These are phyloP conservation scores for Pichia paraexigua DNA, from an alignment of 805 yeast genomes.

Conservation along the genomic window DNA sequence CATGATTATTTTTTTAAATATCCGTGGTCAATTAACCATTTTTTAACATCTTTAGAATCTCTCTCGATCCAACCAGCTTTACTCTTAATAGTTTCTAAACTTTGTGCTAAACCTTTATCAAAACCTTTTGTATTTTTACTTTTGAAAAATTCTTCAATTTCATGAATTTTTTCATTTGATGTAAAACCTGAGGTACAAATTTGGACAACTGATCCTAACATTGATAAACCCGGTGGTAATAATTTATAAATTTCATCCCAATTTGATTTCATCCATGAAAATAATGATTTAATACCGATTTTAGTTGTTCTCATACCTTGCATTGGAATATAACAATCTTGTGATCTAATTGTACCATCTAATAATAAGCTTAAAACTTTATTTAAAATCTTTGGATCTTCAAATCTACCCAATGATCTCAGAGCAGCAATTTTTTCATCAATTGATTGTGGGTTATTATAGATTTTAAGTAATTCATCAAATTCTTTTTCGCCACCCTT, in stretches of 20 bases:
- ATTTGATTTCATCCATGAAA: constrained; percentile 61
- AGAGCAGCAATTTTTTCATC: constrained; percentile 53
- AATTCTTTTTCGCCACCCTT: constrained; percentile 32
- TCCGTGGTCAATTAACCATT: constrained; percentile 34
- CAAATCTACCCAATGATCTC: constrained; percentile 43
- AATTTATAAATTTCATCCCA: constrained; percentile 62
- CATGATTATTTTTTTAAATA: constrained; percentile 12
- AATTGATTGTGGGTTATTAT: constrained; percentile 42
- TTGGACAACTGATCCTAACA: constrained; percentile 70
- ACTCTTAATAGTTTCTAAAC: constrained; percentile 47
- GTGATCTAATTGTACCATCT: constrained; percentile 64
- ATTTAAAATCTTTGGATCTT: constrained; percentile 30
- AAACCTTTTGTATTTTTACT: constrained; percentile 47
- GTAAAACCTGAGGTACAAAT: constrained; percentile 42
- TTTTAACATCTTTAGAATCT: constrained; percentile 37
- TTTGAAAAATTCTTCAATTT: constrained; percentile 39
- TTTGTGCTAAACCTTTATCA: constrained; percentile 50
- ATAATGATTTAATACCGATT: constrained; percentile 60
- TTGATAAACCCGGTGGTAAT: constrained; percentile 74
- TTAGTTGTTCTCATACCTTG: constrained; percentile 57
- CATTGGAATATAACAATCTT: constrained; percentile 54
- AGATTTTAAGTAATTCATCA: constrained; percentile 37
- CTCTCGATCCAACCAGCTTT: constrained; percentile 48
- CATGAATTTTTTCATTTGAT: constrained; percentile 32
- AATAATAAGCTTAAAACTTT: constrained; percentile 34